Evolutionary conservation across 768 basidiomycete genomes (phyloP).

Genomic region (Symmetrospora coprosmae): DNA sequence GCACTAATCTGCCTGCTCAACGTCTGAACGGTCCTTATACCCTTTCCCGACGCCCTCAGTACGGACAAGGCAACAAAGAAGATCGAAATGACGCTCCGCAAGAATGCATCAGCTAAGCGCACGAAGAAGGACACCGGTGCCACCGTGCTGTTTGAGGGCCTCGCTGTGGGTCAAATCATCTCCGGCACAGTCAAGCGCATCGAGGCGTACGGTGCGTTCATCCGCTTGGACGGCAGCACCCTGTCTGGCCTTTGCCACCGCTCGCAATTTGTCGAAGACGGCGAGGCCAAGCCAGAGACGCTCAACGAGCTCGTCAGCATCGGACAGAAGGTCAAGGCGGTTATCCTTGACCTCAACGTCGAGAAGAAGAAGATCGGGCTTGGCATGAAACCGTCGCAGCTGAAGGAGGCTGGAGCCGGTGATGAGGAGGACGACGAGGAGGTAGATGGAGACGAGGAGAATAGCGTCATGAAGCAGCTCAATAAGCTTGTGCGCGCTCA

Average conservation of each 20-base stretch:
- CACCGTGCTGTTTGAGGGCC: constrained; percentile 39
- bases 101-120: constrained; percentile 32
- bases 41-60: constrained; percentile 40
- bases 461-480: constrained; percentile 23
- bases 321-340: constrained; percentile 70
- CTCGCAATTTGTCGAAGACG: constrained; percentile 82
- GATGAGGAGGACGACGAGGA: constrained; percentile 35
- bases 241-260: constrained; percentile 86
- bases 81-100: constrained; percentile 77
- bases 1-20: too few species aligned
- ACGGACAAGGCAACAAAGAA: constrained; percentile 57
- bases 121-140: constrained; percentile 30
- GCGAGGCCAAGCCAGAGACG: constrained; percentile 60
- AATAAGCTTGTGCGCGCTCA: constrained; percentile 23
- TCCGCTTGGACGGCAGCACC: constrained; percentile 70
- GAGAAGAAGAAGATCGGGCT: constrained; percentile 69
- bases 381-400: constrained; percentile 69
- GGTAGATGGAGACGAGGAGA: constrained; percentile 29
- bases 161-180: constrained; percentile 66
- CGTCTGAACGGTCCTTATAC: too few species aligned
- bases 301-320: constrained; percentile 68
- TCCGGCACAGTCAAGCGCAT: constrained; percentile 63
- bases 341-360: constrained; percentile 57
- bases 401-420: constrained; percentile 46
- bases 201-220: constrained; percentile 82